Conservation (phyloP, 768 basidiomycete species). For the Cystobasidium onofrii region DNA sequence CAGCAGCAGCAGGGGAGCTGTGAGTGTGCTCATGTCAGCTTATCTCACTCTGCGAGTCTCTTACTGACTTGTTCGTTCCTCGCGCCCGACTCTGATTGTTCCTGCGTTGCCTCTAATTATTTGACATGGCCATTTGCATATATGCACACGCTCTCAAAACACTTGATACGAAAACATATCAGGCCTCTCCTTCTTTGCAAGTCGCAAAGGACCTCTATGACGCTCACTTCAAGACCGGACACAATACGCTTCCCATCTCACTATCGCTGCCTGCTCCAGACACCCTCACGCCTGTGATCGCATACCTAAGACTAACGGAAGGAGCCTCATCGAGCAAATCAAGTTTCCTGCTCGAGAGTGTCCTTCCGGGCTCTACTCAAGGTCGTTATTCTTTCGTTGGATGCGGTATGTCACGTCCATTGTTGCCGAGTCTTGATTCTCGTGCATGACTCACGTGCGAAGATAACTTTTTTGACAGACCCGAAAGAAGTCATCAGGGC, state of each 20-base stretch:
- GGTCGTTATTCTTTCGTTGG: slow-evolving; percentile 95
- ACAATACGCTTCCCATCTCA: slow-evolving; percentile 27
- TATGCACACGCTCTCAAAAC: background rate
- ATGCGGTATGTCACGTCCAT: slow-evolving; percentile 56
- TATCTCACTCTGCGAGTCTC: background rate
- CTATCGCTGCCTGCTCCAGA: slow-evolving; percentile 90
- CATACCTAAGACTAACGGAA: slow-evolving; percentile 84
- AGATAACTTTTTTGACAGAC: slow-evolving; percentile 52
- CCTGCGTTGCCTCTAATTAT: background rate
- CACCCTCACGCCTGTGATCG: slow-evolving; percentile 91
- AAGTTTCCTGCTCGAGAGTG: slow-evolving; percentile 88
- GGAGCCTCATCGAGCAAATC: slow-evolving; percentile 29
- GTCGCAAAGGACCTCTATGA: background rate
- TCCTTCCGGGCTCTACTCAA: slow-evolving; percentile 78
- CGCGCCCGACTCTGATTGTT: too few species aligned
- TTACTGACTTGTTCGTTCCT: too few species aligned
- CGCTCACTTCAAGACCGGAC: slow-evolving; percentile 7
- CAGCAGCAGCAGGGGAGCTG: background rate
- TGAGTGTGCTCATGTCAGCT: background rate
- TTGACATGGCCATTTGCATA: background rate
- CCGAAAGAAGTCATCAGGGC: slow-evolving; percentile 81
- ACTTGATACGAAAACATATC: background rate
- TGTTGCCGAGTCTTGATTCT: background rate
- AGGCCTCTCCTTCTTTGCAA: slow-evolving; percentile 11
- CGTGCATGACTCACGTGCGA: background rate